Base-by-base conservation (phyloP, 2,329 filamentous ascomycete genomes). In the Aspergillus neotritici region DNA sequence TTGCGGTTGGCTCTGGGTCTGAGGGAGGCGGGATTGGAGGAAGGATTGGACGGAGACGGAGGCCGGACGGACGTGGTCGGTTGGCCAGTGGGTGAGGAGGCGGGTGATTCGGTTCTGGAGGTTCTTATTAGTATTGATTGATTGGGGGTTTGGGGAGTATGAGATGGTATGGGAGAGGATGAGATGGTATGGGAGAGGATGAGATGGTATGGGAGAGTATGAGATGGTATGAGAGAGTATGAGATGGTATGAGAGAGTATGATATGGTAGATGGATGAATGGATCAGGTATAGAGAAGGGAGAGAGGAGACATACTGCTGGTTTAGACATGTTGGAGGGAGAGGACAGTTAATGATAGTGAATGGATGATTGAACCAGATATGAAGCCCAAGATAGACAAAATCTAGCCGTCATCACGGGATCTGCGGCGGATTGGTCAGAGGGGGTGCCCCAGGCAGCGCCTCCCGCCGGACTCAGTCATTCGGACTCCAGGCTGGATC, bases 31-130 rank as follows among this genome's bases (percentile, higher is more conserved):
- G 16, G 55, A 55, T 51, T 67, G 58, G 17, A 70, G 62, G 49
- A 67, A 70, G 38, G 55, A 58, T 49, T 71, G 69, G 31, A 73
- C 62, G 25, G 70, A 71, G 47, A 73, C 68, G 29, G 66, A 62
- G 47, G 67, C 58, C 12, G 70, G 70, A 21, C 70, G 67, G 40
- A 73, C 63, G 12, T 59, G 58, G 51, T 73, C 70, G 16, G 55
- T 46, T 25, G 70, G 70, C 70, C 70, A 73, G 53, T 64, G 62
- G 43, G 65, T 63, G 49, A 72, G 56, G 41, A 73, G 58, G 41
- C 67, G 64, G 10, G 61, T 52, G 48, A 72, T 61, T 53, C 71
- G 70, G 13, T 55, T 46, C 46, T 60, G 52, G 39, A 62, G 39
- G 37, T 55, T 40, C 28, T 12, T 37, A 25, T 47, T 33, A 28